Percentiles rank a stretch among this genome's conserved stretches.
Evolutionary conservation across 2,329 filamentous ascomycete genomes (phyloP).

Genomic region (Ophiostoma tasmaniense): DNA sequence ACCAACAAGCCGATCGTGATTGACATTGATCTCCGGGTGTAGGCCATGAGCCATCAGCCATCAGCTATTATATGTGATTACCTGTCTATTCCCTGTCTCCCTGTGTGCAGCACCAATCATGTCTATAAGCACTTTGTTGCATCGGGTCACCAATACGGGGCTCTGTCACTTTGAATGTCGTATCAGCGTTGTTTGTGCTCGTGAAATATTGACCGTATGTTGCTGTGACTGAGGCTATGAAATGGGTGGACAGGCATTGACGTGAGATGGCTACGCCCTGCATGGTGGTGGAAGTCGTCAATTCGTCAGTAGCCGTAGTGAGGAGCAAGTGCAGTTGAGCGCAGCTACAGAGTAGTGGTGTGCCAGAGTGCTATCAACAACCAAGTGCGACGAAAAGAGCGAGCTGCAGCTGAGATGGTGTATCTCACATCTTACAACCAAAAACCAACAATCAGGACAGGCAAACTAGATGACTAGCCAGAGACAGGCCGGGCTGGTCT

Average conservation of each 20-base stretch:
- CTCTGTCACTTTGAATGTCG: neutral
- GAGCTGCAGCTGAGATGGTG: neutral
- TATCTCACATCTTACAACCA: too few species aligned
- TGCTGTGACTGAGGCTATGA: neutral
- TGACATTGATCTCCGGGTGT: conserved; percentile 61
- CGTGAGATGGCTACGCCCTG: neutral
- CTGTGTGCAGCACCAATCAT: neutral
- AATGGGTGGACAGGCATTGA: neutral
- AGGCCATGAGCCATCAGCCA: neutral
- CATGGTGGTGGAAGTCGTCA: neutral
- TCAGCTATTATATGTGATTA: too few species aligned
- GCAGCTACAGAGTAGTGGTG: too few species aligned
- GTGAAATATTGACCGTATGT: neutral
- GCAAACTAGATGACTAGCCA: neutral
- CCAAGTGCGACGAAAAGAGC: neutral
- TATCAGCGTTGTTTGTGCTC: neutral
- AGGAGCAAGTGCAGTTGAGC: too few species aligned
- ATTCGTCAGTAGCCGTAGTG: too few species aligned
- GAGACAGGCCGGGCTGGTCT: neutral
- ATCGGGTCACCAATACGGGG: neutral
- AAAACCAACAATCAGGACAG: too few species aligned
- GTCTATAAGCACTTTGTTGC: neutral
- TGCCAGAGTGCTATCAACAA: neutral
- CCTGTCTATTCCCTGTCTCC: too few species aligned
- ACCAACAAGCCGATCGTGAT: conserved; percentile 79